Percentiles rank a stretch among this genome's conserved stretches.
Evolutionary conservation across 2,329 filamentous ascomycete species (phyloP).

Genomic region (Venturia aucupariae): DNA sequence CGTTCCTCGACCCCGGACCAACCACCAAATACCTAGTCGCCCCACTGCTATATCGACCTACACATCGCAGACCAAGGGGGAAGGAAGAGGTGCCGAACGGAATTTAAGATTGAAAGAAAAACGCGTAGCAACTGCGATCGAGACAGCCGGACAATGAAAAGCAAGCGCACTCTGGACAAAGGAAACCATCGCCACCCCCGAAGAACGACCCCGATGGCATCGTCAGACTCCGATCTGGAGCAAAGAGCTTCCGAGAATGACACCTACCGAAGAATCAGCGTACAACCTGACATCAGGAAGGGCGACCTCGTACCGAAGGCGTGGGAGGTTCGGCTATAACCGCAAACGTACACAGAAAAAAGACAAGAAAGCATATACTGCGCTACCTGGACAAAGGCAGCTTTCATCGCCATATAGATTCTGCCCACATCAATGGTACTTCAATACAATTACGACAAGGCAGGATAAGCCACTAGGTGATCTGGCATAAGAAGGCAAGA

Average conservation of each 20-base stretch:
- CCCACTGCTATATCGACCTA: neutral
- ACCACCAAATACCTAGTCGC: neutral
- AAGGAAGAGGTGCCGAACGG: neutral
- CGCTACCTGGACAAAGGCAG: neutral
- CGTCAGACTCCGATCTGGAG: neutral
- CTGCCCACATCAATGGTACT: neutral
- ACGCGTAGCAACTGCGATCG: neutral
- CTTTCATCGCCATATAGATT: neutral
- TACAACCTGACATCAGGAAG: neutral
- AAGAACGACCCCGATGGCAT: neutral
- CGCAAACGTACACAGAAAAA: neutral
- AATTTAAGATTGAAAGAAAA: neutral
- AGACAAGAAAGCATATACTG: neutral
- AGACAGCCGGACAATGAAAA: neutral
- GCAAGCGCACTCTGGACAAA: neutral
- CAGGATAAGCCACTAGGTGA: neutral
- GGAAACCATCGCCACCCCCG: neutral
- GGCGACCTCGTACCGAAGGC: neutral
- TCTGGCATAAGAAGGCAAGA: neutral
- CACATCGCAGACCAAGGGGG: neutral
- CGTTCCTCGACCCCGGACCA: neutral
- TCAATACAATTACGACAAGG: neutral
- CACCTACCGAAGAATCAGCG: neutral
- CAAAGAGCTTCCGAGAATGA: neutral
- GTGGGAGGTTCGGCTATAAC: neutral